Evolutionary conservation across 306 rosid genomes (phyloP).

Genomic region (Arachis stenosperma): DNA sequence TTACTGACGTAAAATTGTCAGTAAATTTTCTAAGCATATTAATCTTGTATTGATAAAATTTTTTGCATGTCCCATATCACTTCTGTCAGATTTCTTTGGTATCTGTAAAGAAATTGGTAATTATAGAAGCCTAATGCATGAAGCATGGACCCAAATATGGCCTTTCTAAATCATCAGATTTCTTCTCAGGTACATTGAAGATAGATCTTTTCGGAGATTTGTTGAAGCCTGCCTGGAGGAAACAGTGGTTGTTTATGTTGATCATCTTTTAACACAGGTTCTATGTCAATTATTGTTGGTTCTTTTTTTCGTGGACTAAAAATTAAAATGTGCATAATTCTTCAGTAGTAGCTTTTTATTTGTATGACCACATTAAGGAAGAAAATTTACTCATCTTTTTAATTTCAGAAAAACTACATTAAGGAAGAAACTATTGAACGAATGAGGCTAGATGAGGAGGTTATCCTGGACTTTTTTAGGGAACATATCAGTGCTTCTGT

Average conservation of each 20-base stretch:
- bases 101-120: conserved; percentile 10
- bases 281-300: conserved; percentile 11
- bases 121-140: conserved; percentile 14
- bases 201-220: conserved; percentile 92
- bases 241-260: conserved; percentile 84
- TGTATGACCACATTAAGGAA: conserved; percentile 64
- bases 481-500: conserved; percentile 89
- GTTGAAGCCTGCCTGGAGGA: conserved; percentile 99
- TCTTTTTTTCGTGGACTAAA: conserved; percentile 25
- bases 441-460: conserved; percentile 97
- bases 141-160: not conserved
- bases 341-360: conserved; percentile 33
- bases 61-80: conserved; percentile 1
- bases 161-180: not conserved
- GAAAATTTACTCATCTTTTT: conserved; percentile 52
- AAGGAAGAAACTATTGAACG: conserved; percentile 95
- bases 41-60: conserved; percentile 30
- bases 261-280: conserved; percentile 92
- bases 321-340: conserved; percentile 26
- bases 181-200: conserved; percentile 87
- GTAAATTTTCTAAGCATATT: conserved; percentile 37
- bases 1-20: conserved; percentile 92
- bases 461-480: conserved; percentile 94
- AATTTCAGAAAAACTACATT: conserved; percentile 77
- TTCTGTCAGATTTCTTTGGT: conserved; percentile 28